Evolutionary conservation across 208 protist genomes (phyloP), one percentile per base, ranked within the genome.

Genomic region (Leishmania arabica): DNA sequence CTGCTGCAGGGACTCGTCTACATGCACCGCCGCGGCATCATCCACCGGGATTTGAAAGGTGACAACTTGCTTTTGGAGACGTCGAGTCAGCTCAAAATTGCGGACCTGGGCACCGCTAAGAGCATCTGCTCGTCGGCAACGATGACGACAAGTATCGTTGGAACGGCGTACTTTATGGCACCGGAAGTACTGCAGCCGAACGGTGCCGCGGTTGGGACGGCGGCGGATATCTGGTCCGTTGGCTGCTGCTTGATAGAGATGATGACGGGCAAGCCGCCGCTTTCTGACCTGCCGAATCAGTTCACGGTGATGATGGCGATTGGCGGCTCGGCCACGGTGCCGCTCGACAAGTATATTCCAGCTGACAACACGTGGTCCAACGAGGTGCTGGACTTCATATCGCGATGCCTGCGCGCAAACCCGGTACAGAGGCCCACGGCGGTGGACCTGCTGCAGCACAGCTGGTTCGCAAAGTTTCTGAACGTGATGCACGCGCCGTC

Each of bases 191-290:
- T 98, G 70, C 77, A 87, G 2, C 84, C 83, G 7, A 75, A 89
- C 11, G 71, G 58, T 27, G 45, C 71, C n/a, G 27, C 73, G n/a
- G 77, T 56, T 0, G 85, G 76, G 34, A 85, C 88, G 19, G 60
- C 89, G 71, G 88, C 93, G 24, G 97, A 99, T 80, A 89, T 99
- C 37, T 99, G 97, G 96, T 95, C 91, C n/a, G 85, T 97, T 21
- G 97, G 90, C 17, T 98, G 95, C 86, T 96, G 92, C 69, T 90
- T 98, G 31, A 92, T 98, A 79, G 93, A 98, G 86, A 98, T 98
- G 95, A 80, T 98, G 24, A 91, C 92, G 3, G 92, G 92, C 40
- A 79, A 68, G 56, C 89, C 92, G 42, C 94, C 94, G 11, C 86
- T 96, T 56, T 80, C 91, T 31, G 78, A 87, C 64, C 66, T 97